phyloP scores from a whole-genome alignment of 805 yeast species.

The Lipomyces oligophaga region DNA sequence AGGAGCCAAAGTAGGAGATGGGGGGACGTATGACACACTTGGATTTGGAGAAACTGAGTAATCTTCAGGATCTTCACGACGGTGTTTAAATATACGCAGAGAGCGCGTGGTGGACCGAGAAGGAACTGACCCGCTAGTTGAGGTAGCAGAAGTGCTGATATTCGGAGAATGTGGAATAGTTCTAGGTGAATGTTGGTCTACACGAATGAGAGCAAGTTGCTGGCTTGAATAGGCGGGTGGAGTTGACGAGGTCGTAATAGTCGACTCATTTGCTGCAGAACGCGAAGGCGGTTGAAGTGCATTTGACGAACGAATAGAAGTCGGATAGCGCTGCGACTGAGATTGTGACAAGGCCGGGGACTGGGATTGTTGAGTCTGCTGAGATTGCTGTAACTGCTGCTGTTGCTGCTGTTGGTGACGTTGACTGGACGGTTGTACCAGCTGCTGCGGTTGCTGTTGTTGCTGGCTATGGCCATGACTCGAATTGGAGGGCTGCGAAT shows the following conservation, averaged over 20 bases:
- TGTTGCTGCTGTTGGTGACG: not conserved
- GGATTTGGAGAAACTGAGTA: not conserved
- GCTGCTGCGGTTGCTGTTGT: not conserved
- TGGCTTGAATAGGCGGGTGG: too few species aligned
- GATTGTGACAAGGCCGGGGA: not conserved
- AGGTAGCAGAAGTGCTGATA: too few species aligned
- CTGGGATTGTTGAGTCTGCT: too few species aligned
- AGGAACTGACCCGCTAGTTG: too few species aligned
- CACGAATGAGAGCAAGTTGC: too few species aligned
- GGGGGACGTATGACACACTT: conserved; percentile 4
- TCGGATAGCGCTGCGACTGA: not conserved
- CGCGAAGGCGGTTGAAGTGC: not conserved
- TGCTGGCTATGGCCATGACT: too few species aligned
- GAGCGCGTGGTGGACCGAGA: conserved; percentile 7
- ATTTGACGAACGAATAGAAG: not conserved
- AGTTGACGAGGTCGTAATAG: too few species aligned
- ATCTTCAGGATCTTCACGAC: conserved; percentile 8
- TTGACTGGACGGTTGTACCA: not conserved
- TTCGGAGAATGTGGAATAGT: too few species aligned
- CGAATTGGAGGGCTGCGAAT: too few species aligned
- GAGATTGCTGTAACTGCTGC: not conserved
- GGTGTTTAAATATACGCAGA: conserved; percentile 17
- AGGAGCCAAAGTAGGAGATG: conserved; percentile 4
- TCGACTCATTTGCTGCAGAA: too few species aligned
- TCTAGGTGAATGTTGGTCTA: too few species aligned